Evolutionary conservation across 768 basidiomycete species (phyloP), one percentile per base, ranked within the genome.

Genomic region (Suillus clintonianus): DNA sequence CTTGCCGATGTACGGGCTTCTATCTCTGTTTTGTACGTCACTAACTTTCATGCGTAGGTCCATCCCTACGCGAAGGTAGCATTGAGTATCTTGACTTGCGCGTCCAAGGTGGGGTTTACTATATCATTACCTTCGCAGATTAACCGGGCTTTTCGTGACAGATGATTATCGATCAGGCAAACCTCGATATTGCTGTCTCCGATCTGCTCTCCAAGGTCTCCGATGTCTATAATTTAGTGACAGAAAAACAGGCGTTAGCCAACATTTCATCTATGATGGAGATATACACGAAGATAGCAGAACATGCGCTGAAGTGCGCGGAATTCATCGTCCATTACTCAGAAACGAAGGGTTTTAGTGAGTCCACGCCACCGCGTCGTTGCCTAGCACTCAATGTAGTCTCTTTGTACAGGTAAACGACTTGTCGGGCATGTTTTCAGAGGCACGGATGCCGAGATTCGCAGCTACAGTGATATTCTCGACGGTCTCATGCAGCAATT

Each of bases 281-380:
- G 6, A 32, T 50, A 39, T 50, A 42, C 17, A n/a, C 15, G 11
- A 30, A 53, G 24, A 51, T 64, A 24, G 50, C 64, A 1, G 54
- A 64, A 17, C 68, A 73, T 58, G 70, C 68, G 0, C 64, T 64
- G 11, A 73, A 75, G 51, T 73, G 72, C 27, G 69, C 67, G 1
- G 70, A 73, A 60, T 75, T 75, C 37, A 73, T 74, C 45, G 59
- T 60, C 9, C 70, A 70, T 34, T 75, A 75, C 62, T 65, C 71
- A 15, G 68, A 62, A 51, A 71, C 61, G 22, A 71, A 68, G 55
- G 69, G 59, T 13, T 68, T 69, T 24, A 53, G 72, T 74, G 47
- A 19, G 69, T 68, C 2, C 7, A 6, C 27, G 8, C 36, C 7
- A 24, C 14, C 15, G 6, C 1, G 2, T 4, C n/a, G 3, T 13